Evolutionary conservation across 2,329 filamentous ascomycete species (phyloP), one percentile per base, ranked within the genome.

Genomic region (Xylaria sp.): DNA sequence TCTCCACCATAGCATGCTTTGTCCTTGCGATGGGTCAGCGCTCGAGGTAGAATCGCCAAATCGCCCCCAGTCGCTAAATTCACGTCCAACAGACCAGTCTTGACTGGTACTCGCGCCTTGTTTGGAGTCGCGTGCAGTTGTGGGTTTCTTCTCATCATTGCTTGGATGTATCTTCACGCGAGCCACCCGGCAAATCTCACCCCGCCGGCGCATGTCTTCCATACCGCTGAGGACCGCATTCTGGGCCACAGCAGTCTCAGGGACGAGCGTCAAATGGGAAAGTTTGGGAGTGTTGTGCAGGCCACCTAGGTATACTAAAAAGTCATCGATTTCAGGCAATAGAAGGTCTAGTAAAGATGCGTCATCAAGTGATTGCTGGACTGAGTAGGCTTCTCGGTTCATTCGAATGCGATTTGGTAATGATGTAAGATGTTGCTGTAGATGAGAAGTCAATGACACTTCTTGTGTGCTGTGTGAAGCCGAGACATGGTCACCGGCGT

Each of bases 21-120:
- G 58, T 10, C 67, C 67, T 3, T 69, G 59, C 4, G 56, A 20
- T 2, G 63, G 3, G 0, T 67, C 42, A 2, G 59, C 64, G 4
- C 57, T 20, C 1, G 65, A 70, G 0, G 48, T 59, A 5, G 67
- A 58, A 4, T 80, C 78, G 6, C 76, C 78, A 74, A 80, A 85
- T 23, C 83, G 77, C 0, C 83, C 83, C 83, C 83, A 85, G 26
- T 83, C 84, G 54, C 81, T 81, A 54, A 85, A 85, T 2, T 79
- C 79, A 10, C 64, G 65, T 7, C 72, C 73, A 4, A 59, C 2
- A 9, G 64, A 42, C 72, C 72, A 74, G 28, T 62, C 61, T 38
- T 67, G 66, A 28, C 64, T 59, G 42, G 31, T 57, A 11, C 40
- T 36, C 20, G 33, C 28, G 15, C n/a, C 26, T n/a, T 15, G 33